A percentile compares a stretch with the other conserved stretches of the same genome.
These are phyloP conservation scores for Kwoniella dejecticola DNA, from an alignment of 768 basidiomycete species.

Conservation along the genomic window DNA sequence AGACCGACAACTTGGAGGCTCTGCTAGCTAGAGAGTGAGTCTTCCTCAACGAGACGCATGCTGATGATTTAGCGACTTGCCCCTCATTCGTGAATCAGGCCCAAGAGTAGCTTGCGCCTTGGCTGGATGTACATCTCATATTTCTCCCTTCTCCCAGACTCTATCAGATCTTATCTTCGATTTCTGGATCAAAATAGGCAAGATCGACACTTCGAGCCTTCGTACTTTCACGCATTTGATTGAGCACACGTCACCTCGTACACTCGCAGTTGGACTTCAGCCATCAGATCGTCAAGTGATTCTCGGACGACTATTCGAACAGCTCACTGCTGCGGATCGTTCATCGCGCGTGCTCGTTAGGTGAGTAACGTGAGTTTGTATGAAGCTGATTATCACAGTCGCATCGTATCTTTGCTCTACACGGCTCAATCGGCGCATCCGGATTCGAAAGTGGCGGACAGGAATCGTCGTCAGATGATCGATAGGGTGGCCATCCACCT, in stretches of 20 bases:
- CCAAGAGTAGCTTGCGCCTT: slow-evolving; percentile 4
- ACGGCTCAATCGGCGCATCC: slow-evolving; percentile 17
- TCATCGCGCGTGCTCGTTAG: slow-evolving; percentile 15
- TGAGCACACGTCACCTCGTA: slow-evolving; percentile 13
- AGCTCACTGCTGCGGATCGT: slow-evolving; percentile 2
- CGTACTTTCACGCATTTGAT: slow-evolving; percentile 10
- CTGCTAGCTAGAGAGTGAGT: slow-evolving; percentile 10
- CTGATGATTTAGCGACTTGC: slow-evolving; percentile 9
- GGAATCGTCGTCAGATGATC: slow-evolving; percentile 9
- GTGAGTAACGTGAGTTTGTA: slow-evolving; percentile 9
- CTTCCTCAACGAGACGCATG: background rate
- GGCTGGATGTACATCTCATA: slow-evolving; percentile 12
- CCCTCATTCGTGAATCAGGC: background rate
- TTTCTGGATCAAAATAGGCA: slow-evolving; percentile 12
- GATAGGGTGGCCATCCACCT: background rate
- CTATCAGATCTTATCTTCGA: slow-evolving; percentile 17
- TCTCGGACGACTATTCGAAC: background rate
- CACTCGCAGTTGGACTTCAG: slow-evolving; percentile 8
- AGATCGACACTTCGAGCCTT: slow-evolving; percentile 1
- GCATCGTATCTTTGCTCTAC: slow-evolving; percentile 13
- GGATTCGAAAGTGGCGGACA: slow-evolving; percentile 5
- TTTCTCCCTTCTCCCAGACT: background rate
- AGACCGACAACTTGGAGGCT: background rate
- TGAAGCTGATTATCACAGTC: slow-evolving; percentile 11
- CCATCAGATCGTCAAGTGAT: slow-evolving; percentile 15